Percentiles rank a stretch among this genome's conserved stretches.
These are phyloP conservation scores for Penicillium italicum DNA, from an alignment of 2,329 filamentous ascomycete genomes.

Conservation along the genomic window DNA sequence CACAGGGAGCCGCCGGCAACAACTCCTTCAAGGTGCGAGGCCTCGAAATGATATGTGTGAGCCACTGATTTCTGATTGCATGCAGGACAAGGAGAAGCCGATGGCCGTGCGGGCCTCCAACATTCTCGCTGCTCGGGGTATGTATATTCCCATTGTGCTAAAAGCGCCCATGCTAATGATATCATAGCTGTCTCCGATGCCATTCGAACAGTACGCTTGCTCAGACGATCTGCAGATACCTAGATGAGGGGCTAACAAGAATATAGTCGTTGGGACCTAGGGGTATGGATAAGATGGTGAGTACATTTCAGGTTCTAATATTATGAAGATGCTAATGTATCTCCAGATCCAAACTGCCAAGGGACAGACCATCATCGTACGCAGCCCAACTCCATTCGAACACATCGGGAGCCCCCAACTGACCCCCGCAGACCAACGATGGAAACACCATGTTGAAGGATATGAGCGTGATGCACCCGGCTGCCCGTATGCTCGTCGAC, in stretches of 20 bases:
- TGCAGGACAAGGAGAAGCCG: conserved; percentile 90
- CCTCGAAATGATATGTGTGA: conserved; percentile 28
- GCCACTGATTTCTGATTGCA: conserved; percentile 39
- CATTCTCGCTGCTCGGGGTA: conserved; percentile 94
- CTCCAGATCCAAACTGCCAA: conserved; percentile 80
- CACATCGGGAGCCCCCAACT: conserved; percentile 21
- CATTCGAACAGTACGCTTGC: conserved; percentile 68
- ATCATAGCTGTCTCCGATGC: conserved; percentile 85
- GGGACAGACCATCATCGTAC: conserved; percentile 88
- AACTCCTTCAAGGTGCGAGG: conserved; percentile 61
- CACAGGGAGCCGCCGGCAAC: conserved; percentile 53
- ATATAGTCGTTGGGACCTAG: conserved; percentile 78
- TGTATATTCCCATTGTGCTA: conserved; percentile 18
- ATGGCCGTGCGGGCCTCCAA: conserved; percentile 94
- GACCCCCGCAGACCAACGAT: conserved; percentile 71
- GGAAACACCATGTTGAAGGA: conserved; percentile 98
- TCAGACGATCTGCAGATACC: conserved; percentile 11
- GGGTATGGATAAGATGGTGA: conserved; percentile 96
- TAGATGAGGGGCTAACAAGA: conserved; percentile 40
- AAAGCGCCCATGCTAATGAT: conserved; percentile 26
- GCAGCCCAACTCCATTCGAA: conserved; percentile 22
- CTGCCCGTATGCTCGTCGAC: conserved; percentile 98
- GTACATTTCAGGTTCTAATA: conserved; percentile 7
- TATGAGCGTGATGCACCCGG: conserved; percentile 99
- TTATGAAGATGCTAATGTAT: conserved; percentile 22